Evolutionary conservation across 768 basidiomycete species (phyloP).

Genomic region (Tylopilus subfusipes): DNA sequence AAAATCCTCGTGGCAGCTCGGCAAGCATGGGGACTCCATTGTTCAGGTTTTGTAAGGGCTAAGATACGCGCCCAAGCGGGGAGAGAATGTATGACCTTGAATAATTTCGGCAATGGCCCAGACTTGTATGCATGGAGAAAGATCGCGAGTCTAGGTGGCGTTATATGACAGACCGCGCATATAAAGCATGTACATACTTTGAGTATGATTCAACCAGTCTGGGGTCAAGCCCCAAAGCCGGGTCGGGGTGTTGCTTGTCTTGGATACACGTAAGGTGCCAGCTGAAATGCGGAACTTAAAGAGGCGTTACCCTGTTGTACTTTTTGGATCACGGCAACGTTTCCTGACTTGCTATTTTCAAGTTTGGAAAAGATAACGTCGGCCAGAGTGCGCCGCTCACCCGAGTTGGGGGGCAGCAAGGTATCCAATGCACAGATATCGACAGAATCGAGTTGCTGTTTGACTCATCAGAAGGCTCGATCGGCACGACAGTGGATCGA

Average conservation of each 20-base stretch:
- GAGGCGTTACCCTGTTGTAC: constrained; percentile 49
- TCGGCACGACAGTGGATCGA: background rate
- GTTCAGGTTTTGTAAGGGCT: constrained; percentile 86
- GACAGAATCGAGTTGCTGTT: constrained; percentile 82
- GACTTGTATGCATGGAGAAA: constrained; percentile 89
- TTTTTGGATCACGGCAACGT: constrained; percentile 55
- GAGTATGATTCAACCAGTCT: constrained; percentile 90
- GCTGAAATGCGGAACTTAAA: background rate
- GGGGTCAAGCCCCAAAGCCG: constrained; percentile 84
- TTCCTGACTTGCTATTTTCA: constrained; percentile 56
- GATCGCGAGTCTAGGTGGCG: constrained; percentile 64
- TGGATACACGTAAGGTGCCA: constrained; percentile 5
- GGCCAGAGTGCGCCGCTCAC: constrained; percentile 82
- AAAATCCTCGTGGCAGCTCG: constrained; percentile 93
- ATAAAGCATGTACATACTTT: constrained; percentile 60
- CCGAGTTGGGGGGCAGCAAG: constrained; percentile 69
- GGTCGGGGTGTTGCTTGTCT: constrained; percentile 64
- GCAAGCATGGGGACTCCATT: constrained; percentile 95
- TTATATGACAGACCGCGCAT: constrained; percentile 2
- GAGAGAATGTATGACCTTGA: constrained; percentile 96
- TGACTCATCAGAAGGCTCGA: constrained; percentile 1
- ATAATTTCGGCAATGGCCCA: constrained; percentile 91
- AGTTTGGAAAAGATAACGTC: constrained; percentile 97
- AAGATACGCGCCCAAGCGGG: constrained; percentile 95
- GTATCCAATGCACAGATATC: constrained; percentile 86